Base-by-base conservation (phyloP, 306 rosid genomes). In the Cicer arietinum region DNA sequence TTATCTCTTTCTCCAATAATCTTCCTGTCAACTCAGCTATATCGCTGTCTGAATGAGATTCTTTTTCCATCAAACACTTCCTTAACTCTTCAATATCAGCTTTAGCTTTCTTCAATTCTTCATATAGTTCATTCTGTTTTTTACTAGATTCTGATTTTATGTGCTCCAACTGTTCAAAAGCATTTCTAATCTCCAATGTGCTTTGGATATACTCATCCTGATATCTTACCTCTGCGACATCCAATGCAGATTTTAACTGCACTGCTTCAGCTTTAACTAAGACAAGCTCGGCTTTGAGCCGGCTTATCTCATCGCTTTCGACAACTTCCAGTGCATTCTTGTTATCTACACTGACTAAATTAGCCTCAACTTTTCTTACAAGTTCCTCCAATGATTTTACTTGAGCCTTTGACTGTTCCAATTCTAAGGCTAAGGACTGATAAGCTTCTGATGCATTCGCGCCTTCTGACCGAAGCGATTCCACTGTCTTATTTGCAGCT, bases 181-280 rank as follows among this genome's bases (percentile, higher is more conserved):
- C 94, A 71, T 80, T 87, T 79, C 94, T 79, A 61, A 87, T 87
- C 87, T 94, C 94, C 87, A 94, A 74, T 4, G 98, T 85, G 87
- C 89, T 85, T 50, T 81, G 97, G 71, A 91, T 87, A 56, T 85
- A 87, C 82, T 94, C 98, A 67, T 94, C 92, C 73, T 94, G 96
- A 88, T 87, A 90, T 71, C 91, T 79, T 39, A 69, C 77, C 87
- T 91, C 94, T n/a, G 92, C 85, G n/a, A 68, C 85, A n/a, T 88
- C 92, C 69, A 88, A 53, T n/a, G 98, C 90, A 74, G 96, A 82
- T 69, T 80, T 91, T 65, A 92, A 54, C n/a, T 85, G 81, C 22
- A 30, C 90, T 47, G 84, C 87, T 80, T 94, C 97, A 64, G 84
- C 71, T 85, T 85, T 90, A 70, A 85, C 71, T 8, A 80, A 81